Base-by-base conservation (phyloP, 164 flowering plant genomes). In the Kingdonia uniflora region DNA sequence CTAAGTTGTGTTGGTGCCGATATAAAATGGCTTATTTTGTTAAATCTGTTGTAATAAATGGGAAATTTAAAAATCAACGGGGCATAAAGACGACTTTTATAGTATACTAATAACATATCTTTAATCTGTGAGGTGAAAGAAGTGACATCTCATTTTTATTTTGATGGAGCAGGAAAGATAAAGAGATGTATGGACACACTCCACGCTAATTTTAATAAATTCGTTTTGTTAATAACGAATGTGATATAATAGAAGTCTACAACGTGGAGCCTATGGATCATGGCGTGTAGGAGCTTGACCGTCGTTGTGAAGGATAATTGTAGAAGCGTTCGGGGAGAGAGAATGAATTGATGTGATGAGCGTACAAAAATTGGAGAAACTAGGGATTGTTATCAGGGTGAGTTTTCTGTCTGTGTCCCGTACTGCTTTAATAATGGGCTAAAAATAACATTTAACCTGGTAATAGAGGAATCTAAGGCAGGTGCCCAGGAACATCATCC, bases 291-390 rank as follows among this genome's bases (percentile, higher is more conserved):
- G 94, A 82, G 60, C 75, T 85, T 55, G 88, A 82, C 59, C 21
- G 14, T 20, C 64, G 74, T 42, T 85, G 94, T 59, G 94, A 85
- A 69, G 79, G 75, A 67, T 82, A 42, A 82, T 84, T 19, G 67
- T 72, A 49, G 85, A 80, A 52, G 86, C 75, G 59, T 92, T 88
- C 67, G 75, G 72, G 17, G 85, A 68, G 53, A 57, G n/a, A n/a
- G n/a, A 42, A 53, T 80, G 88, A 54, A 74, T 84, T 62, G 98
- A 92, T 48, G 95, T 92, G 96, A 82, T 54, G 96, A 92, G 98
- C 98, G 74, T 85, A 29, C 60, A 77, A 11, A 92, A 92, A 66
- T 66, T 88, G 51, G 89, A 92, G 80, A 88, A 84, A 67, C 64
- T 82, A 45, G 88, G 95, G 50, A 80, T 92, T 57, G 81, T 88